A percentile compares a stretch with the other conserved stretches of the same genome.
phyloP scores from a whole-genome alignment of 768 basidiomycete species.

The Plicaturopsis crispa region DNA sequence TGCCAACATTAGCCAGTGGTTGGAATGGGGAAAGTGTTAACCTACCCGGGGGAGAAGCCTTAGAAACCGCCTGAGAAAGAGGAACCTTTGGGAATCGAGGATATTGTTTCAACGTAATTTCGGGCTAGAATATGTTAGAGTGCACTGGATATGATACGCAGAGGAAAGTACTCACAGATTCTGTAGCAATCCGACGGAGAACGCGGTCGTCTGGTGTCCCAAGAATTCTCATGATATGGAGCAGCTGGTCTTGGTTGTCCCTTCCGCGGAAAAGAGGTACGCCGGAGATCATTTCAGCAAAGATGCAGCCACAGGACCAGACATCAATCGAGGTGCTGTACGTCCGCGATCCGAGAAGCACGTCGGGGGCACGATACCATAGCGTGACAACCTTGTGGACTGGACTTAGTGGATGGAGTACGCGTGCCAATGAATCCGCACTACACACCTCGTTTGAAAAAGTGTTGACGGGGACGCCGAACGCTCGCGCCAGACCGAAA shows the following conservation, averaged over 20 bases:
- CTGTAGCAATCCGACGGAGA: constrained; percentile 55
- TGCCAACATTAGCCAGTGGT: constrained; percentile 5
- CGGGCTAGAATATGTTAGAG: constrained; percentile 46
- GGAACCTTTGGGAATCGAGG: constrained; percentile 83
- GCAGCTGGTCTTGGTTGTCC: constrained; percentile 96
- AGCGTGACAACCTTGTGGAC: constrained; percentile 80
- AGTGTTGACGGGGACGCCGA: constrained; percentile 98
- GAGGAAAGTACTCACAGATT: constrained; percentile 40
- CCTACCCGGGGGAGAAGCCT: constrained; percentile 77
- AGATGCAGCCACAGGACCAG: constrained; percentile 99
- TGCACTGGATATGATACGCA: constrained; percentile 1
- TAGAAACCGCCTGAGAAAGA: constrained; percentile 74
- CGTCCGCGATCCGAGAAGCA: constrained; percentile 91
- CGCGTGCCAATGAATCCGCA: neutral
- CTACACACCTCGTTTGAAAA: constrained; percentile 85
- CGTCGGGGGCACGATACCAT: constrained; percentile 99
- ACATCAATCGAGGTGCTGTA: constrained; percentile 98
- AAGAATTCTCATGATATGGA: constrained; percentile 95
- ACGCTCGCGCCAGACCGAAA: constrained; percentile 95
- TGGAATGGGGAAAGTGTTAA: neutral
- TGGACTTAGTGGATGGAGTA: constrained; percentile 6
- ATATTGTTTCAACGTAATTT: constrained; percentile 77
- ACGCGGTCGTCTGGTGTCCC: constrained; percentile 85
- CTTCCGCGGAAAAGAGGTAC: constrained; percentile 94
- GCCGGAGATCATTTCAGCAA: constrained; percentile 99